These are phyloP conservation scores for Populus alba DNA, from an alignment of 345 rosid species.

Conservation along the genomic window DNA sequence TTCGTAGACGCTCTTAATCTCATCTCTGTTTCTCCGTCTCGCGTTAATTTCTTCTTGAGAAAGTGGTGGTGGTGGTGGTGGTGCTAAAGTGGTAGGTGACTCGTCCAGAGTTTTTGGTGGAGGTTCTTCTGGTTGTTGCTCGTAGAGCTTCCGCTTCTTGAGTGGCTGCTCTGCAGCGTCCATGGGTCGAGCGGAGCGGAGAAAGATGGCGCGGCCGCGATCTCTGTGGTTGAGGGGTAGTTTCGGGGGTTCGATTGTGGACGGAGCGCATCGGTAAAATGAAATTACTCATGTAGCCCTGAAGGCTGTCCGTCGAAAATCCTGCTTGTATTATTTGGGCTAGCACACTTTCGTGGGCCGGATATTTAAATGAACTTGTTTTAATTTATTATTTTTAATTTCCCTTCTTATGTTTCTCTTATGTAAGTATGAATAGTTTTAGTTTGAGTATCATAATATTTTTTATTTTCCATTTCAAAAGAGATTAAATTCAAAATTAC, in stretches of 20 bases:
- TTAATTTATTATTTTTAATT: too few relatives aligned
- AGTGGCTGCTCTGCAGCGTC: slow-evolving; percentile 74
- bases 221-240: background rate
- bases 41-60: slow-evolving; percentile 67
- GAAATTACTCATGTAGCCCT: slow-evolving; percentile 8
- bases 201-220: background rate
- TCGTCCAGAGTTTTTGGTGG: slow-evolving; percentile 19
- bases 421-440: too few relatives aligned
- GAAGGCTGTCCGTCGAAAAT: too few relatives aligned
- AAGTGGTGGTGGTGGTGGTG: slow-evolving; percentile 46
- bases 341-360: too few relatives aligned
- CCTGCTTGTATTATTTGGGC: too few relatives aligned
- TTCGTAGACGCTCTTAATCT: slow-evolving; percentile 77
- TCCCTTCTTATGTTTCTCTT: too few relatives aligned
- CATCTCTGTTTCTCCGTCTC: slow-evolving; percentile 71
- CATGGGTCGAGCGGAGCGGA: slow-evolving; percentile 9
- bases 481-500: too few relatives aligned
- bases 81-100: slow-evolving; percentile 33
- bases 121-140: slow-evolving; percentile 34
- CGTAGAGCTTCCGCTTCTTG: slow-evolving; percentile 81
- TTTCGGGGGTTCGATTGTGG: background rate
- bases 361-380: too few relatives aligned
- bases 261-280: background rate
- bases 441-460: too few relatives aligned
- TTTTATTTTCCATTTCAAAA: too few relatives aligned